These are phyloP conservation scores for Mycogone perniciosa DNA, from an alignment of 2,329 filamentous ascomycete genomes.

Conservation along the genomic window DNA sequence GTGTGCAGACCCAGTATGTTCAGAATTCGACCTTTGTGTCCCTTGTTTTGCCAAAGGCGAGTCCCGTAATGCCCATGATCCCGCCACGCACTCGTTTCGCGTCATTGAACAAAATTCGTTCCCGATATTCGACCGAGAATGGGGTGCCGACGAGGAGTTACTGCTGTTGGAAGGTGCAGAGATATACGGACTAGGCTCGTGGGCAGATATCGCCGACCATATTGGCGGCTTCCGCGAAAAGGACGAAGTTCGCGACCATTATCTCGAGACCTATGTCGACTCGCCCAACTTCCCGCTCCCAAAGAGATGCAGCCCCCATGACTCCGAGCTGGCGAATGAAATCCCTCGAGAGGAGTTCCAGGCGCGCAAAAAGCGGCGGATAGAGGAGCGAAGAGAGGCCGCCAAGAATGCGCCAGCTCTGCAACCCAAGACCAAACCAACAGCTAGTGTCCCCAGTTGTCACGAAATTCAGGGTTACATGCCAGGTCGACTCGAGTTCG, in stretches of 20 bases:
- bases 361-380: slow-evolving; percentile 81
- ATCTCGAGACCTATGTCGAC: slow-evolving; percentile 79
- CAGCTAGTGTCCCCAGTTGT: slow-evolving; percentile 88
- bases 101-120: slow-evolving; percentile 99
- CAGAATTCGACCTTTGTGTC: slow-evolving; percentile 95
- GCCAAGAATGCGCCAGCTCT: slow-evolving; percentile 77
- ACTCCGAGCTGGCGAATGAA: slow-evolving; percentile 69
- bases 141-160: slow-evolving; percentile 97
- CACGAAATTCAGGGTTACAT: slow-evolving; percentile 99
- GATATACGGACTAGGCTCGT: slow-evolving; percentile 92
- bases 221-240: slow-evolving; percentile 93
- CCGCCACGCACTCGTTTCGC: slow-evolving; percentile 76
- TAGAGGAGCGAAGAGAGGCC: slow-evolving; percentile 83
- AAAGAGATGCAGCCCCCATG: slow-evolving; percentile 73
- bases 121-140: slow-evolving; percentile 88
- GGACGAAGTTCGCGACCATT: slow-evolving; percentile 93
- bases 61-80: slow-evolving; percentile 76
- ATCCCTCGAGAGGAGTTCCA: slow-evolving; percentile 92
- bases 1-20: slow-evolving; percentile 76
- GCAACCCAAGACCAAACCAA: slow-evolving; percentile 91
- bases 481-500: slow-evolving; percentile 94
- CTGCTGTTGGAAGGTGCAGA: slow-evolving; percentile 88
- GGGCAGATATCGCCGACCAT: slow-evolving; percentile 96
- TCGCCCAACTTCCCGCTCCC: slow-evolving; percentile 81
- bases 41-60: slow-evolving; percentile 85